A percentile compares a stretch with the other conserved stretches of the same genome.
Evolutionary conservation across 768 basidiomycete species (phyloP).

Genomic region (Boletus reticulatus): DNA sequence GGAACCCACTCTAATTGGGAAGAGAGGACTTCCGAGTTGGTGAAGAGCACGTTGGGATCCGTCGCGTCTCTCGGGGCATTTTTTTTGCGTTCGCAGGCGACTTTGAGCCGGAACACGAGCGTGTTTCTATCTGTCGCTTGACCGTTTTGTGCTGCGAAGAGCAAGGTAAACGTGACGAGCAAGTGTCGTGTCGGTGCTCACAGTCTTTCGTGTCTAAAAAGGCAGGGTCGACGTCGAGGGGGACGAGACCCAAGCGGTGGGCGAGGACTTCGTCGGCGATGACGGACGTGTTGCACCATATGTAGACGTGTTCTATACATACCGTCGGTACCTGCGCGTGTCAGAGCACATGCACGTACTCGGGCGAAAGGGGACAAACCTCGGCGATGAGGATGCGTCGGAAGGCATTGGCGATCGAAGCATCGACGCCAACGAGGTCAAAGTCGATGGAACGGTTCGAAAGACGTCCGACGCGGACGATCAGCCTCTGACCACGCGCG

Average conservation of each 20-base stretch:
- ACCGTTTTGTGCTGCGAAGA: constrained; percentile 40
- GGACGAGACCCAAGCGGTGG: constrained; percentile 89
- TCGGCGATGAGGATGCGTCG: constrained; percentile 92
- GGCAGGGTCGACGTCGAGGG: constrained; percentile 82
- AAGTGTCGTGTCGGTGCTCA: constrained; percentile 16
- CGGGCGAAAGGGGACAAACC: constrained; percentile 43
- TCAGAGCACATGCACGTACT: not conserved
- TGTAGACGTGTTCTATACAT: constrained; percentile 86
- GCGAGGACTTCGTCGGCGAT: constrained; percentile 92
- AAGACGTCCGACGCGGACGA: constrained; percentile 71
- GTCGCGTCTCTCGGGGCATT: constrained; percentile 50
- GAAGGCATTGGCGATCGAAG: constrained; percentile 93
- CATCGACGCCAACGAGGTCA: constrained; percentile 93
- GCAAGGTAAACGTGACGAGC: not conserved
- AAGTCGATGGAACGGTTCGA: constrained; percentile 89
- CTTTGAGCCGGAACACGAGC: constrained; percentile 76
- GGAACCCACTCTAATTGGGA: constrained; percentile 73
- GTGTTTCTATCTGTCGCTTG: constrained; percentile 87
- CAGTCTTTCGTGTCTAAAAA: constrained; percentile 56
- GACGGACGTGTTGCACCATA: constrained; percentile 94
- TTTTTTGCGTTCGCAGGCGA: constrained; percentile 62
- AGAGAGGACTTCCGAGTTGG: constrained; percentile 67
- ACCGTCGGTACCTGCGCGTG: constrained; percentile 77
- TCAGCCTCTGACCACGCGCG: constrained; percentile 54
- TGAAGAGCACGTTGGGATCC: constrained; percentile 64